Percentiles rank a stretch among this genome's conserved stretches.
phyloP scores from a whole-genome alignment of 192 early-diverging fungal genomes.

The Umbelopsis sp. region DNA sequence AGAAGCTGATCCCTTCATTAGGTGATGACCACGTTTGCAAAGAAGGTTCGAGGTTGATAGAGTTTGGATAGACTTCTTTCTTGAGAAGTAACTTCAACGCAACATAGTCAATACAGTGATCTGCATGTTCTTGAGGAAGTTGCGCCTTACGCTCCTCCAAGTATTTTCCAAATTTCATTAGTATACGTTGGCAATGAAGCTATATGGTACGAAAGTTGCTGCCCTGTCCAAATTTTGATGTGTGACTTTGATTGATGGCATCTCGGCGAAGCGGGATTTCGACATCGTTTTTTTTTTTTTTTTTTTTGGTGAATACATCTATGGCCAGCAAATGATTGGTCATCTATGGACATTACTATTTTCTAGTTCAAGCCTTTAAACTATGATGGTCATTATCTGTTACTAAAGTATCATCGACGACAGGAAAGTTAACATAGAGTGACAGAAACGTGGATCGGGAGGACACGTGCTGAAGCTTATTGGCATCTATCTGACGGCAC shows the following conservation, averaged over 20 bases:
- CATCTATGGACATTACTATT: too few relatives aligned
- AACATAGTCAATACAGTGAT: conserved; percentile 72
- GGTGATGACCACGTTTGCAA: conserved; percentile 21
- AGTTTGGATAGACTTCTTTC: conserved; percentile 52
- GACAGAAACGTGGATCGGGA: too few relatives aligned
- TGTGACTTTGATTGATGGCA: conserved; percentile 8
- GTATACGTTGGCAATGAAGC: background rate
- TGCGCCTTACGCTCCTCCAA: conserved; percentile 63
- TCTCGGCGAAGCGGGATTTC: background rate
- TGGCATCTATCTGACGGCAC: too few relatives aligned
- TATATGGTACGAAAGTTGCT: background rate
- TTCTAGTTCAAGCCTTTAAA: too few relatives aligned
- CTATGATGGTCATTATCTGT: too few relatives aligned
- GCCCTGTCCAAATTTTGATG: background rate
- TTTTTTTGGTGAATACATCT: too few relatives aligned
- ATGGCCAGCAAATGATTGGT: too few relatives aligned
- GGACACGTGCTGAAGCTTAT: too few relatives aligned
- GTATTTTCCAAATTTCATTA: conserved; percentile 79
- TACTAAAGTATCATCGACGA: too few relatives aligned
- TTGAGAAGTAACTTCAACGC: conserved; percentile 70
- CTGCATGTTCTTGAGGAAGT: conserved; percentile 67
- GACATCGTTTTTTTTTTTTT: too few relatives aligned
- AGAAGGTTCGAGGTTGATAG: conserved; percentile 45
- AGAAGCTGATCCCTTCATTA: conserved; percentile 51
- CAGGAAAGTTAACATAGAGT: too few relatives aligned